Percentiles rank a stretch among this genome's conserved stretches.
These are phyloP conservation scores for Chiua virens DNA, from an alignment of 768 basidiomycete genomes.

Conservation along the genomic window DNA sequence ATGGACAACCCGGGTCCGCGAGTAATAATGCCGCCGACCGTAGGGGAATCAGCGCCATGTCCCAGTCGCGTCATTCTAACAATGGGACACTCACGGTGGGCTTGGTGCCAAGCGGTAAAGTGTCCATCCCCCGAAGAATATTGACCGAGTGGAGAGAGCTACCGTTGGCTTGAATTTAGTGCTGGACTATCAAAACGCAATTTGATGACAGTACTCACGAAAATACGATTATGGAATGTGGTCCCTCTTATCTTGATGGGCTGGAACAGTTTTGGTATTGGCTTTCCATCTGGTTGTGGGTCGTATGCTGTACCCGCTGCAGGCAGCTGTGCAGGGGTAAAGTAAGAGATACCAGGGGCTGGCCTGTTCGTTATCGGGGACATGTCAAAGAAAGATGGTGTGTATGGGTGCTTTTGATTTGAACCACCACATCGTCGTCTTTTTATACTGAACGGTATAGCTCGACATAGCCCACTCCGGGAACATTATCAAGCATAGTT, in stretches of 20 bases:
- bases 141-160: constrained; percentile 60
- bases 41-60: not conserved
- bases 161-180: not conserved
- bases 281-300: constrained; percentile 40
- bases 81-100: constrained; percentile 35
- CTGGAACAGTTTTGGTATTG: constrained; percentile 50
- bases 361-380: constrained; percentile 32
- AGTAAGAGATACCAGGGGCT: constrained; percentile 45
- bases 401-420: too few species aligned
- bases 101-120: constrained; percentile 55
- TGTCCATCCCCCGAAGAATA: constrained; percentile 57
- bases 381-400: not conserved
- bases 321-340: constrained; percentile 45
- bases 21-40: constrained; percentile 44
- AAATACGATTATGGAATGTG: constrained; percentile 55
- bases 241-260: constrained; percentile 54
- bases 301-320: constrained; percentile 46
- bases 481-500: too few species aligned
- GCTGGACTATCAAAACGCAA: not conserved
- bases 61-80: not conserved
- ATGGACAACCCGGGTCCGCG: constrained; percentile 58
- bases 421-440: too few species aligned
- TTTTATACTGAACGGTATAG: too few species aligned
- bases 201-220: constrained; percentile 34
- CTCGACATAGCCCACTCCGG: too few species aligned